Base-by-base conservation (phyloP, 2,329 filamentous ascomycete species). In the Neocucurbitaria cava region DNA sequence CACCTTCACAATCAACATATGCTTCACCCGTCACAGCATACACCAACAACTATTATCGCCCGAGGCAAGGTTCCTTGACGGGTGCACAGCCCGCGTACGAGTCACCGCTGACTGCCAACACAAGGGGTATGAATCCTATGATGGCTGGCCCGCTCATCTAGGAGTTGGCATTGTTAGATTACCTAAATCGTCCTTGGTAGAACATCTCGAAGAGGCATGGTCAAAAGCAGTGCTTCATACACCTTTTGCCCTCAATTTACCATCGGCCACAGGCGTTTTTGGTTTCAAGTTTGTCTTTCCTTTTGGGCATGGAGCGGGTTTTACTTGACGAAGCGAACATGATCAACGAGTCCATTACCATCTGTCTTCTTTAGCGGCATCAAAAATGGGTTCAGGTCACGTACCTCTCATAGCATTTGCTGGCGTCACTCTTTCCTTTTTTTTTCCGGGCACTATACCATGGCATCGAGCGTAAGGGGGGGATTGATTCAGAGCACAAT, bases 111-210 rank as follows among this genome's bases (percentile, higher is more conserved):
- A 65, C 66, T 31, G 49, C 51, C 28, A 69, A 66, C 46, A 61
- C 60, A 2, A 64, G 69, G 36, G 61, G 61, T 6, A 58, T 66
- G 53, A 72, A 61, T 39, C 68, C 70, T 15, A 73, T 75, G 60
- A 65, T 70, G 40, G 67, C 71, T 3, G 70, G 69, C n/a, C 64
- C 64, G 9, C 66, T 74, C 8, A 74, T 74, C 28, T 74, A 50
- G 49, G 13, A 38, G 15, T 46, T n/a, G n/a, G n/a, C 18, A 33
- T 39, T 10, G 17, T 35, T 35, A 4, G 31, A 13, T 2, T n/a
- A 35, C 9, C 31, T 11, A 31, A 13, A 31, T 13, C 15, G 30
- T n/a, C 30, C 10, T 31, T 31, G 5, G 15, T 31, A 7, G 30
- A 31, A 13, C 15, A 3, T 11, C 15, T 13, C 11, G 10, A 31